Percentiles rank a stretch among this genome's conserved stretches.
phyloP scores from a whole-genome alignment of 129 eudicot species.

The Erigeron canadensis region DNA sequence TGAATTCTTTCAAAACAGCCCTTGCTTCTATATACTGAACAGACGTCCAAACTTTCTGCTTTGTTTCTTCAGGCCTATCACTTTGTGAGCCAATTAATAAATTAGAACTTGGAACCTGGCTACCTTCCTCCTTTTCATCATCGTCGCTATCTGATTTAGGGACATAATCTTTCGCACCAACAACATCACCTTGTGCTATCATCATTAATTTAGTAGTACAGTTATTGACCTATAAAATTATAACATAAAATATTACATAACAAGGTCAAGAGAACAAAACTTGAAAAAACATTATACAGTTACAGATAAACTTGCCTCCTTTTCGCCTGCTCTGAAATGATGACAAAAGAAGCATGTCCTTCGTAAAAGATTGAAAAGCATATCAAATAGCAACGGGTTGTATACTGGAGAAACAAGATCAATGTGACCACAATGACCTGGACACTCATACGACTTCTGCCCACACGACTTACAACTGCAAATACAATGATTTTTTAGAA shows the following conservation, averaged over 20 bases:
- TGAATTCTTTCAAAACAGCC: conserved; percentile 56
- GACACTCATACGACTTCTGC: conserved; percentile 52
- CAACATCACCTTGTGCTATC: conserved; percentile 68
- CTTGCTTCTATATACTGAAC: conserved; percentile 74
- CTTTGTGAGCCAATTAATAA: conserved; percentile 25
- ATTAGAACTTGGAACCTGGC: conserved; percentile 43
- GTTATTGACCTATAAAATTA: conserved; percentile 43
- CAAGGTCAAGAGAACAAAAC: neutral
- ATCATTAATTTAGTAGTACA: conserved; percentile 57
- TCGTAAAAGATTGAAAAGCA: conserved; percentile 52
- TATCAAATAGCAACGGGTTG: conserved; percentile 72
- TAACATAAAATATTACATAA: neutral
- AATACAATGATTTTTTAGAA: neutral
- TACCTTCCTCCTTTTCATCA: conserved; percentile 52
- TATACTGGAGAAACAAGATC: conserved; percentile 67
- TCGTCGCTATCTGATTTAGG: conserved; percentile 20
- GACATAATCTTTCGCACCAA: conserved; percentile 59
- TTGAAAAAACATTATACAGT: conserved; percentile 5
- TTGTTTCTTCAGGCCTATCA: conserved; percentile 20
- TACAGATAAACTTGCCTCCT: conserved; percentile 40
- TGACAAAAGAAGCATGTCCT: conserved; percentile 67
- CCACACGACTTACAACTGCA: conserved; percentile 86
- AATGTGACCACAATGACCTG: conserved; percentile 96
- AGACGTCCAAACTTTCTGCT: conserved; percentile 59
- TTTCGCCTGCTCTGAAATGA: conserved; percentile 47